Base-by-base conservation (phyloP, 2,329 filamentous ascomycete species). In the Grosmannia serpens region DNA sequence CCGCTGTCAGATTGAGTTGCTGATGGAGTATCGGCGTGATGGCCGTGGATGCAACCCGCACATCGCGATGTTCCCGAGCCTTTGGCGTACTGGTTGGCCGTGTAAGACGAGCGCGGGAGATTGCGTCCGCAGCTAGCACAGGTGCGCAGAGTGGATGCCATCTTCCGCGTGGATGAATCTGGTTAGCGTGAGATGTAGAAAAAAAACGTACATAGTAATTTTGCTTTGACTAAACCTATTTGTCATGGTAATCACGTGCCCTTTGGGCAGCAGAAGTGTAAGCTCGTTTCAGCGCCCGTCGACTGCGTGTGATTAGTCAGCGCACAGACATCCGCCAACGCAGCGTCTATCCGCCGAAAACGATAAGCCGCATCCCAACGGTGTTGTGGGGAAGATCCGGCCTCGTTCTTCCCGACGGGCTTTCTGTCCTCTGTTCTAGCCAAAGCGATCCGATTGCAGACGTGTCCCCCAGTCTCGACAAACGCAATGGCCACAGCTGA, bases 51-150 rank as follows among this genome's bases (percentile, higher is more conserved):
- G 54, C 64, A 68, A 26, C 58, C 56, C 1, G 62, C 63, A 53
- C 66, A 68, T 59, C 63, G 65, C n/a, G 66, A 67, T 7, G 56
- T 9, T n/a, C 65, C 65, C 3, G 8, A 2, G 13, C 62, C 61
- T 22, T 64, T 65, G 52, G 64, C 56, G 44, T 53, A 67, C 61
- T 69, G 65, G 50, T 66, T 67, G 47, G 60, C 47, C 24, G 67
- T 64, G 59, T 67, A 69, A 10, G 66, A 67, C 2, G 67, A 63
- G 33, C 52, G 62, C 24, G 66, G 66, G 13, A 68, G 63, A n/a
- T 62, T 6, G 55, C 65, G 66, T 9, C 33, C n/a, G 56, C 65
- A 69, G 2, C 63, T 59, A 33, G 59, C 63, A 57, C 66, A 68
- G 27, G 57, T 44, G 24, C 63, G 62, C 41, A 56, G 46, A 26